Evolutionary conservation across 768 basidiomycete species (phyloP).

Genomic region (Daedaleopsis sinensis): DNA sequence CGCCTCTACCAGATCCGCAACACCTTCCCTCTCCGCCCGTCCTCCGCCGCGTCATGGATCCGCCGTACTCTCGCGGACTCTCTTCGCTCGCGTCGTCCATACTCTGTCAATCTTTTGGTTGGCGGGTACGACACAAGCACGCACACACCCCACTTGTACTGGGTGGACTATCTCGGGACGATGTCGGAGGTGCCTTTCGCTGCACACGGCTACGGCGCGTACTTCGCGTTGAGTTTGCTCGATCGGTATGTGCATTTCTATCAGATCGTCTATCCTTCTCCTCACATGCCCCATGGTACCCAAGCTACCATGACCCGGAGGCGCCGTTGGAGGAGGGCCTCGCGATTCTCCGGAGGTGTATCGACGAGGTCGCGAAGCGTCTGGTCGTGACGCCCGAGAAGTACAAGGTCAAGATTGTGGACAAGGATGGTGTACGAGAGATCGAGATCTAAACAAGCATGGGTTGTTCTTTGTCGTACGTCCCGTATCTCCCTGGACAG

Average conservation of each 20-base stretch:
- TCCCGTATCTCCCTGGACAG: not conserved
- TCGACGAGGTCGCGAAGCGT: conserved; percentile 86
- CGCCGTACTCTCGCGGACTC: conserved; percentile 88
- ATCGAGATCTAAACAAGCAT: conserved; percentile 57
- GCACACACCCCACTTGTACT: conserved; percentile 79
- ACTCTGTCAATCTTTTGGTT: conserved; percentile 89
- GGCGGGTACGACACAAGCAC: conserved; percentile 89
- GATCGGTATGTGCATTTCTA: conserved; percentile 64
- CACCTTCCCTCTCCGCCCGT: conserved; percentile 84
- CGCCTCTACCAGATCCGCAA: conserved; percentile 96
- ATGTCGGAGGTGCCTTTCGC: conserved; percentile 87
- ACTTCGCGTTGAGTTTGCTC: conserved; percentile 89
- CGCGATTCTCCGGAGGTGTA: conserved; percentile 80
- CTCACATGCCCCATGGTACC: too few species aligned
- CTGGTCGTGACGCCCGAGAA: conserved; percentile 76
- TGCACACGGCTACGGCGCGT: conserved; percentile 94
- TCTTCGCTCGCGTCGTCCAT: conserved; percentile 84
- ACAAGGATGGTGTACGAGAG: conserved; percentile 87
- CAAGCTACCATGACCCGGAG: conserved; percentile 89
- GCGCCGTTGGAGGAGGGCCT: conserved; percentile 86
- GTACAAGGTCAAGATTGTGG: conserved; percentile 90
- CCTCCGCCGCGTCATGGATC: conserved; percentile 94
- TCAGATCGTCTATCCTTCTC: not conserved
- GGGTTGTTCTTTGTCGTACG: not conserved
- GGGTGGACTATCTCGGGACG: conserved; percentile 96